A percentile compares a stretch with the other conserved stretches of the same genome.
phyloP scores from a whole-genome alignment of 257 asterid genomes.

The Solanum ahanhuiri region DNA sequence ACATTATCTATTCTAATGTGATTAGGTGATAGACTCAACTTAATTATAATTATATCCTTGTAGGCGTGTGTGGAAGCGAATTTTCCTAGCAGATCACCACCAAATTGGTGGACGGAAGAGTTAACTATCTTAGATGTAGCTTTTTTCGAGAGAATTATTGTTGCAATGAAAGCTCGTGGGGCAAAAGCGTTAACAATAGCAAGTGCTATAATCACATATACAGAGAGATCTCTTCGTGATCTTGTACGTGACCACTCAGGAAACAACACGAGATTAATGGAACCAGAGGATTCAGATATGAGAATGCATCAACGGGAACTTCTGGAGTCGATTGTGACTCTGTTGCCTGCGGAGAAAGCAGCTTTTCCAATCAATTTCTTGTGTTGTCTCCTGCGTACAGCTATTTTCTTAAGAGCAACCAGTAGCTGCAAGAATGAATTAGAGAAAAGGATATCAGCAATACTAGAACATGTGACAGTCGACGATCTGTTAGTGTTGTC shows the following conservation, averaged over 20 bases:
- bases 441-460: slow-evolving; percentile 55
- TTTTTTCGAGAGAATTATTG: slow-evolving; percentile 53
- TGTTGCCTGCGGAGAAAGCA: slow-evolving; percentile 60
- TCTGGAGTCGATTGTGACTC: slow-evolving; percentile 57
- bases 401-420: slow-evolving; percentile 50
- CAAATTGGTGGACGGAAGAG: slow-evolving; percentile 99
- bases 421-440: slow-evolving; percentile 60
- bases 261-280: slow-evolving; percentile 21
- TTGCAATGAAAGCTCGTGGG: slow-evolving; percentile 58
- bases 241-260: slow-evolving; percentile 81
- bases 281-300: slow-evolving; percentile 23
- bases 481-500: slow-evolving; percentile 71
- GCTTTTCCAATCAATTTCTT: slow-evolving; percentile 75
- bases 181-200: slow-evolving; percentile 73
- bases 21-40: not conserved
- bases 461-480: slow-evolving; percentile 62
- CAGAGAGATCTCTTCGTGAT: slow-evolving; percentile 64
- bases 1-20: not conserved
- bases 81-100: slow-evolving; percentile 92
- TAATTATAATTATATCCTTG: not conserved
- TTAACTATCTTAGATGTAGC: slow-evolving; percentile 50
- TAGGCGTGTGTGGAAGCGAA: slow-evolving; percentile 93
- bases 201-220: slow-evolving; percentile 71
- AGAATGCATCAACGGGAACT: slow-evolving; percentile 47
- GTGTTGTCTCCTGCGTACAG: slow-evolving; percentile 79